Evolutionary conservation across 2,329 filamentous ascomycete species (phyloP), one percentile per base, ranked within the genome.

Genomic region (Penicillium sp.): DNA sequence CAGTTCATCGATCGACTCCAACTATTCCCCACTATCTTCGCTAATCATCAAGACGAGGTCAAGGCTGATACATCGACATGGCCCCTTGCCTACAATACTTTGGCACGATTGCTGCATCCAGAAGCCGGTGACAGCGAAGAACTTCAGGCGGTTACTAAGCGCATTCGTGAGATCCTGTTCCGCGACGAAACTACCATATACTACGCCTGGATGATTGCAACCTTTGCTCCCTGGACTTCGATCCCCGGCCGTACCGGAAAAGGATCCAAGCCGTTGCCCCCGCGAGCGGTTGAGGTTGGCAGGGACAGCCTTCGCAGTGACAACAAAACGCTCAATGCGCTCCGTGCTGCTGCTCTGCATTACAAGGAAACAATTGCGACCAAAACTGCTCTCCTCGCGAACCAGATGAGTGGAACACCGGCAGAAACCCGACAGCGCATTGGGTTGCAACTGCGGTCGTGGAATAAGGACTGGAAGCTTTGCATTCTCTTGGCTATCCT

Each of bases 251-350:
- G 75, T 46, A 59, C 73, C 52, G 67, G 69, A 5, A 64, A 75
- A 29, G 75, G 72, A 9, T 69, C 71, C 13, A 78, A 84, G 68
- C 70, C 76, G 21, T 77, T 82, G 4, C 81, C 82, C 21, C 84
- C 87, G 0, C 79, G 86, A 19, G 82, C 87, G 4, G 82, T 83
- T 3, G 77, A 84, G 31, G 87, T 89, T 5, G 87, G 85, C 5
- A 82, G 88, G 33, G 90, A 95, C 70, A 91, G 91, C 5, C 85
- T 96, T 70, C 91, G 89, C 68, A 83, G 87, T 1, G 85, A 89
- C 2, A 96, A 92, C 70, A 94, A 88, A 70, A 77, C 91, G 5
- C 84, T 83, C 43, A 86, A 87, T 61, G 75, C 93, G 5, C 78
- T 94, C 53, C 82, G 82, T 15, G 84, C 85, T 23, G 84, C 88